Conservation (phyloP, 2,329 filamentous ascomycete species). For the Aplosporella prunicola region DNA sequence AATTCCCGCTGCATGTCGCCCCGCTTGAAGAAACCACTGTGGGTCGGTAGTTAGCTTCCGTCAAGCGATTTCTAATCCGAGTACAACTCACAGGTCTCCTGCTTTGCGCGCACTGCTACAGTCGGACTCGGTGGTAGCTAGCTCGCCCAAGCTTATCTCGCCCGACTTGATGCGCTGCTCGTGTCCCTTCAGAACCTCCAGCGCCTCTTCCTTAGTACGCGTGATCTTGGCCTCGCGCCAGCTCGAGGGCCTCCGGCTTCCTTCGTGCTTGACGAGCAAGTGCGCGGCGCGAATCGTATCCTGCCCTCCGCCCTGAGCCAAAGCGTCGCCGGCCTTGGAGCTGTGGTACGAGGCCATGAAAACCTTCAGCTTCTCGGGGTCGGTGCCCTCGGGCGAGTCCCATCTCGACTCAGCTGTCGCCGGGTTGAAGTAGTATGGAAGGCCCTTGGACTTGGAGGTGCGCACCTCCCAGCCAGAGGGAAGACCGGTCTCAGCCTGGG, state of each 20-base stretch:
- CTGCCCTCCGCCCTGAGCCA: constrained; percentile 38
- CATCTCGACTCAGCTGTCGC: constrained; percentile 81
- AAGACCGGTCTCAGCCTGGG: constrained; percentile 67
- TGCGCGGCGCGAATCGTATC: constrained; percentile 92
- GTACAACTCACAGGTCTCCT: constrained; percentile 66
- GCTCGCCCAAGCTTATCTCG: constrained; percentile 61
- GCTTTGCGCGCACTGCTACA: constrained; percentile 92
- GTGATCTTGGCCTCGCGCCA: constrained; percentile 90
- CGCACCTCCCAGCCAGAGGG: constrained; percentile 89
- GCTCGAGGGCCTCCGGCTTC: constrained; percentile 79
- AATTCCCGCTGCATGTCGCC: constrained; percentile 99
- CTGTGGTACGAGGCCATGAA: constrained; percentile 91
- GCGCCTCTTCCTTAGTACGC: constrained; percentile 77
- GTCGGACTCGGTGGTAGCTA: constrained; percentile 84
- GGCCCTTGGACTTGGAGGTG: constrained; percentile 95
- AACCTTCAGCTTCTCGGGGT: constrained; percentile 83
- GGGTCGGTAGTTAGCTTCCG: constrained; percentile 13
- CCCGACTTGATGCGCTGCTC: constrained; percentile 68
- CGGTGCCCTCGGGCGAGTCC: constrained; percentile 82
- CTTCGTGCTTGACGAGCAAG: constrained; percentile 84
- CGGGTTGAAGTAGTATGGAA: constrained; percentile 97
- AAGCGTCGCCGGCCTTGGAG: constrained; percentile 30
- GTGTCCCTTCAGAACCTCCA: constrained; percentile 63
- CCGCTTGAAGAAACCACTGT: constrained; percentile 76
- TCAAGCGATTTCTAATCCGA: neutral